Percentiles rank a stretch among this genome's conserved stretches.
These are phyloP conservation scores for Galerina marginata DNA, from an alignment of 768 basidiomycete species.

Conservation along the genomic window DNA sequence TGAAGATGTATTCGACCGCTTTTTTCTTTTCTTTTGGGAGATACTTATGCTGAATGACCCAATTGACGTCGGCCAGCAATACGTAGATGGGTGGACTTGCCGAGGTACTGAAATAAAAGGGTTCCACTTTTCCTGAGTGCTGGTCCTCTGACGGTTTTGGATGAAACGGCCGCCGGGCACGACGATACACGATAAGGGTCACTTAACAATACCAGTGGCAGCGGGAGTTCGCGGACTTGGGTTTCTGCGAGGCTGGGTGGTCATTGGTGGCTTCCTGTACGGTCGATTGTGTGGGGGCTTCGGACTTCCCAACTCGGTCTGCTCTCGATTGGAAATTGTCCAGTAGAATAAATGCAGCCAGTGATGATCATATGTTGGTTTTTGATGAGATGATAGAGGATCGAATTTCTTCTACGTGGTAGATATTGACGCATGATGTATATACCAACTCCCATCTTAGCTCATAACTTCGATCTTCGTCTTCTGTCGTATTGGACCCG, in stretches of 20 bases:
- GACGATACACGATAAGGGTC: no score
- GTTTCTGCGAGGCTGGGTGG: not conserved
- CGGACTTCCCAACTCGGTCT: slow-evolving; percentile 1
- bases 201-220: not conserved
- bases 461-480: no score
- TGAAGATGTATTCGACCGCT: no score
- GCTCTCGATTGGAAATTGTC: not conserved
- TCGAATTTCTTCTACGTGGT: not conserved
- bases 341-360: not conserved
- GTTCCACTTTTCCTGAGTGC: no score
- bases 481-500: no score
- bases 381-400: not conserved
- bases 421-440: not conserved
- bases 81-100: not conserved
- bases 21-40: no score
- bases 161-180: no score
- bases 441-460: slow-evolving; percentile 1
- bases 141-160: no score
- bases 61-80: slow-evolving; percentile 4
- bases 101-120: slow-evolving; percentile 4
- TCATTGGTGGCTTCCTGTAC: not conserved
- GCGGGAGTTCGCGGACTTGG: slow-evolving; percentile 1
- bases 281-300: not conserved
- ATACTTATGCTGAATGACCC: no score
- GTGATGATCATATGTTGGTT: not conserved